Base-by-base conservation (phyloP, 805 yeast genomes). In the Wickerhamiella azyma region DNA sequence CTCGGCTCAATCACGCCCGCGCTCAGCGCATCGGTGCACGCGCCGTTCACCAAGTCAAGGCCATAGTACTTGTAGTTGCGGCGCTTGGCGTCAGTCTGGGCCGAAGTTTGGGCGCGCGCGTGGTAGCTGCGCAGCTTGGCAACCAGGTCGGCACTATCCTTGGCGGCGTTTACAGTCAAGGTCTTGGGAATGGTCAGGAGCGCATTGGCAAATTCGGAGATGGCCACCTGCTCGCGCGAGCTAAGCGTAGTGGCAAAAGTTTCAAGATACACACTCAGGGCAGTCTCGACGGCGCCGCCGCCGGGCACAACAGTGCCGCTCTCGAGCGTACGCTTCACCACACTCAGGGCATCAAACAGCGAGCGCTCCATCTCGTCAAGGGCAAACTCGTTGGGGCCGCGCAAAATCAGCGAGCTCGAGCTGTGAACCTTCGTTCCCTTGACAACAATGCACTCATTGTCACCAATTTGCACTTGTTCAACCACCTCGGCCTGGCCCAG, bases 301-400 rank as follows among this genome's bases (percentile, higher is more conserved):
- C 99, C 99, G 37, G 98, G 97, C 5, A 92, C 98, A 48, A 94
- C 88, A 54, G 75, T 67, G 17, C 96, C 97, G 58, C 89, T 78
- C 66, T 92, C 98, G 54, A 94, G 73, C 10, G 97, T 86, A 62
- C 98, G 79, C 69, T 92, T 92, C 32, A 92, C 95, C 32, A 92
- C 98, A 39, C 85, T 79, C 53, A 92, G 71, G 2, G 97, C 84
- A 63, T 92, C 99, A 59, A 85, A 96, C 50, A 94, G 65, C 0
- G 97, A 86, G 66, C 99, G 77, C 68, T 92, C 96, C 97, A 94
- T 89, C 69, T 92, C 99, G 66, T 92, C 99, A 54, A 92, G 73
- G 36, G 94, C 80, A 64, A 82, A 92, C 63, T 92, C 71, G 63
- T 92, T 92, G 49, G 97, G 80, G 47, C 99, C 99, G 66, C 99